Base-by-base conservation (phyloP, 2,329 filamentous ascomycete species). In the Fusarium sp. region DNA sequence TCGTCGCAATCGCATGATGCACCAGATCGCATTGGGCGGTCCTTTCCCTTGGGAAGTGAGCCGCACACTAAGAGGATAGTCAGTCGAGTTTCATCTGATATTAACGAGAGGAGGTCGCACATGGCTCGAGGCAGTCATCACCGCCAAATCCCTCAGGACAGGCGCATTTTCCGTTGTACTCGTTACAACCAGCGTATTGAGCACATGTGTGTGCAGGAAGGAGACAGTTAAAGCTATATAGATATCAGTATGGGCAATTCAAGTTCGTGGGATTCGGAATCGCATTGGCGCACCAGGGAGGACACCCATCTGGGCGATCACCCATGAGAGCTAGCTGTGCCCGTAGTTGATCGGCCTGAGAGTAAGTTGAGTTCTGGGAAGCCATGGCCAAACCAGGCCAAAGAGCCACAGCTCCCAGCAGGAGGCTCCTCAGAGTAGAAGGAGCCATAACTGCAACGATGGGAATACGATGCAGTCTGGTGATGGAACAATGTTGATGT, bases 61-160 rank as follows among this genome's bases (percentile, higher is more conserved):
- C 95, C 96, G 79, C 96, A 99, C 11, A 97, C 90, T 87, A 53
- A 14, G 18, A 53, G 38, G n/a, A 52, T 18, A 6, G 58, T 76
- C 35, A 76, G 75, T 39, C 13, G 49, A 39, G 11, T 29, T 39
- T 39, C 14, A 36, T 18, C 12, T 33, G 14, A 15, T 46, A 35
- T 44, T 33, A 46, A 38, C 20, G 15, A 42, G 42, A 58, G 54
- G 52, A 29, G 12, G 75, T 50, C 88, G 75, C 83, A 92, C 90
- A 84, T 75, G 97, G 96, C 78, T 93, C 86, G 54, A 97, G 90
- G 79, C 96, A 99, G 83, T 98, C 95, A 77, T 97, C 94, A 64
- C 95, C 95, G 67, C 95, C 96, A 80, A 97, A 99, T 39, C 96
- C 96, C 22, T 94, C 87, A 13, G 95, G 95, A 81, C 96, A 99